These are phyloP conservation scores for Rubus parviflorus DNA, from an alignment of 306 rosid genomes.

Conservation along the genomic window DNA sequence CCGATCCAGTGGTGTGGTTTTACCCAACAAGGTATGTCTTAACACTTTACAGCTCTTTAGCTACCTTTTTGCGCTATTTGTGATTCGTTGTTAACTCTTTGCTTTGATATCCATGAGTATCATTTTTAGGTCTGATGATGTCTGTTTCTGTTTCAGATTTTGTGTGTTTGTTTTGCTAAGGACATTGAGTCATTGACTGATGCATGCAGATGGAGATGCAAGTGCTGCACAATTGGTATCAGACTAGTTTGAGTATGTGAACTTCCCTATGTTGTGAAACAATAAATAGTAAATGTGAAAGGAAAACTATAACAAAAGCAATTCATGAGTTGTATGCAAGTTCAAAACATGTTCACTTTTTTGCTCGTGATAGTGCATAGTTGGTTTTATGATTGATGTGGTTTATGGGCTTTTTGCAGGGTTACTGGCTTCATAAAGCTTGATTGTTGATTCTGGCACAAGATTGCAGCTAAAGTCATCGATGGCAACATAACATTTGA, in stretches of 20 bases:
- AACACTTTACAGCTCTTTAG: not conserved
- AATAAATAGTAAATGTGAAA: not conserved
- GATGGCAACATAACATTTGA: not conserved
- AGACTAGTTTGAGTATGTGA: not conserved
- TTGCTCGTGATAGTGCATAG: not conserved
- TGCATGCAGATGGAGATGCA: not conserved
- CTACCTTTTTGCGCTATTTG: not conserved
- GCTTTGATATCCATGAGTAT: not conserved
- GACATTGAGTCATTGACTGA: not conserved
- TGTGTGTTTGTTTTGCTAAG: not conserved
- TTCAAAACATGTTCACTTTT: not conserved
- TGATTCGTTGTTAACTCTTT: not conserved
- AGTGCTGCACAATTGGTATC: not conserved
- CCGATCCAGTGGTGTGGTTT: not conserved
- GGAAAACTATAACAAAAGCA: not conserved
- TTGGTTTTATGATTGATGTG: not conserved
- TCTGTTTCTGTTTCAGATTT: not conserved
- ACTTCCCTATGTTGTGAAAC: not conserved
- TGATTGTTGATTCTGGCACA: not conserved
- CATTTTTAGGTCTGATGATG: not conserved
- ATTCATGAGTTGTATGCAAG: not conserved
- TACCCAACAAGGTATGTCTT: not conserved
- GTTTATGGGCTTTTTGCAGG: not conserved
- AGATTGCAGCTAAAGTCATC: not conserved
- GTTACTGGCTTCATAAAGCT: not conserved